Evolutionary conservation across 805 yeast genomes (phyloP), one percentile per base, ranked within the genome.

Genomic region (Suhomyces prunicola): DNA sequence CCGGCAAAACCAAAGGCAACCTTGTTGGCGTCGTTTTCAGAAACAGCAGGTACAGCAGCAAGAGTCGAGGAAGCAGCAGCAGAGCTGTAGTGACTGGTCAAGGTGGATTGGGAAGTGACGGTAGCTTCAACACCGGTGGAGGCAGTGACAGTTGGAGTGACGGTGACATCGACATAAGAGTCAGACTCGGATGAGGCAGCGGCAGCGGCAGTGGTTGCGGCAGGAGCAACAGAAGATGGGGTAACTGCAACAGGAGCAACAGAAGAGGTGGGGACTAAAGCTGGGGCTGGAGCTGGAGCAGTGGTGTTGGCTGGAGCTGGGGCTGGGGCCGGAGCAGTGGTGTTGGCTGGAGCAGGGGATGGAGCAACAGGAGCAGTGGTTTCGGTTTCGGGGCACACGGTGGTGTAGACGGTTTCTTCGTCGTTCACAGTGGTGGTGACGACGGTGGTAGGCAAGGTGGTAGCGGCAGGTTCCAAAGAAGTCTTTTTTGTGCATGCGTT

Each of bases 101-200:
- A 57, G 53, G 81, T 74, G 49, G 72, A 63, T 64, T 73, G 79
- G 22, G 57, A 55, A 56, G 65, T 62, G 31, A 59, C 58, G 50
- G 27, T 55, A 51, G 79, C 75, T 56, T 78, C 76, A 54, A 76
- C 78, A 61, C 72, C 77, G 50, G 76, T 72, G 36, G 83, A 74
- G n/a, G 66, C 68, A 52, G 79, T 72, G 47, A 70, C 76, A 51
- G 76, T 69, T 60, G 84, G 84, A 46, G 84, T 80, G 54, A 74
- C 65, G 55, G 83, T 79, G 60, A 73, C 69, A 58, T 80, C 83
- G 50, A 78, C 80, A 63, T 74, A 77, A 47, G 71, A 61, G 63
- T 71, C 65, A 29, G 65, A 64, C 44, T 71, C 76, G 57, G 57
- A 42, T 29, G 64, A 50, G 19, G 58, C 33, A 8, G 53, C 50